Evolutionary conservation across 164 flowering plant genomes (phyloP).

Genomic region (Aristolochia californica): DNA sequence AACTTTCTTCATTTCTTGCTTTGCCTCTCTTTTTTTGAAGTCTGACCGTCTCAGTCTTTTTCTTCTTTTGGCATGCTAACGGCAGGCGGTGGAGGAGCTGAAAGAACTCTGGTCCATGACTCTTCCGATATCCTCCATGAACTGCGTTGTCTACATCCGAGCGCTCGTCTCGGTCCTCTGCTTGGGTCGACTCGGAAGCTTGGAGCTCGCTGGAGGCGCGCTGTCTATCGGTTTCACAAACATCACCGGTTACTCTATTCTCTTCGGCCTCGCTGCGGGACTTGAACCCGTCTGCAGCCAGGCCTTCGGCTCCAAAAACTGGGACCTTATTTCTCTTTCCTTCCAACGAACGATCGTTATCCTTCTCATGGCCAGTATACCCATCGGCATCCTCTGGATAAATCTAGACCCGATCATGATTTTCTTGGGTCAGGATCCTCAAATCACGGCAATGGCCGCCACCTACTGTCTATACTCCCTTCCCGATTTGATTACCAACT

Average conservation of each 20-base stretch:
- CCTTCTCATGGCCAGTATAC: slow-evolving; percentile 48
- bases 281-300: slow-evolving; percentile 89
- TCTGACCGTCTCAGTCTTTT: too few species aligned
- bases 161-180: slow-evolving; percentile 68
- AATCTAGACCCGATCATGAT: slow-evolving; percentile 62
- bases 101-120: slow-evolving; percentile 82
- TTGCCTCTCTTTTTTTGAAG: too few species aligned
- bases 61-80: too few species aligned
- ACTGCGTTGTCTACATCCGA: slow-evolving; percentile 52
- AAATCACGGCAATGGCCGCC: slow-evolving; percentile 71
- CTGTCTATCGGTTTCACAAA: slow-evolving; percentile 89
- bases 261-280: slow-evolving; percentile 80
- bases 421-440: slow-evolving; percentile 63
- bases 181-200: slow-evolving; percentile 74
- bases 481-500: slow-evolving; percentile 76
- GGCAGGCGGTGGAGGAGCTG: slow-evolving; percentile 64
- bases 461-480: slow-evolving; percentile 69
- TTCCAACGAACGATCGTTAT: slow-evolving; percentile 58
- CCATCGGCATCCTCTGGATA: slow-evolving; percentile 68
- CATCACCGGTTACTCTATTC: slow-evolving; percentile 91
- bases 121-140: slow-evolving; percentile 63
- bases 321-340: slow-evolving; percentile 57
- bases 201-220: slow-evolving; percentile 90
- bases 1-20: too few species aligned
- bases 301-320: slow-evolving; percentile 69